These are phyloP conservation scores for Meripilus lineatus DNA, from an alignment of 1,284 basidiomycete species.

Conservation along the genomic window DNA sequence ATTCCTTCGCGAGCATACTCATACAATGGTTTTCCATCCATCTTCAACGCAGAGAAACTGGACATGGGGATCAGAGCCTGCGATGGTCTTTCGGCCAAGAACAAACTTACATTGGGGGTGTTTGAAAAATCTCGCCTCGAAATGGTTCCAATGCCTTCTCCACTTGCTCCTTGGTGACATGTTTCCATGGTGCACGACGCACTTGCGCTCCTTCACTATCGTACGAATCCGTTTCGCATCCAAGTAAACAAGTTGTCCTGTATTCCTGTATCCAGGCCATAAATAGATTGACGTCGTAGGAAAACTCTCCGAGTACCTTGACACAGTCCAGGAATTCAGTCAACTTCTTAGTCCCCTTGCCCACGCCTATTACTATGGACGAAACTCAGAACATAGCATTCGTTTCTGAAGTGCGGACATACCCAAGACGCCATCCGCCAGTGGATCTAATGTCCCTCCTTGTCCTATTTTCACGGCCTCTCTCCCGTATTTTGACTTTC, in stretches of 20 bases:
- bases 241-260: slow-evolving; percentile 84
- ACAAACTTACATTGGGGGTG: slow-evolving; percentile 79
- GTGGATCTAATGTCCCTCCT: slow-evolving; percentile 93
- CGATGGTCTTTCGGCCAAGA: slow-evolving; percentile 6
- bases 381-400: slow-evolving; percentile 6
- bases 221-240: slow-evolving; percentile 93
- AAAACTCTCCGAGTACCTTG: slow-evolving; percentile 65
- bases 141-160: slow-evolving; percentile 74
- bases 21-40: slow-evolving; percentile 95
- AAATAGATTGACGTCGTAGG: slow-evolving; percentile 5
- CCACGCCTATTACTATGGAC: slow-evolving; percentile 79
- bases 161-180: slow-evolving; percentile 78
- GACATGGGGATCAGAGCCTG: neutral
- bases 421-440: slow-evolving; percentile 93
- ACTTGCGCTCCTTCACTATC: slow-evolving; percentile 85
- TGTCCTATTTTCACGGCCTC: slow-evolving; percentile 78
- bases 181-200: slow-evolving; percentile 74
- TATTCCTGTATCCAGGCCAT: slow-evolving; percentile 66
- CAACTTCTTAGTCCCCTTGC: slow-evolving; percentile 88
- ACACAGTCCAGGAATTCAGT: slow-evolving; percentile 84
- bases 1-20: slow-evolving; percentile 93
- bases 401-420: slow-evolving; percentile 5
- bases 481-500: slow-evolving; percentile 32
- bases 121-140: slow-evolving; percentile 84
- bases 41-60: slow-evolving; percentile 97